Percentiles rank a stretch among this genome's conserved stretches.
phyloP scores from a whole-genome alignment of 2,329 filamentous ascomycete genomes.

The Fusarium anguioides region DNA sequence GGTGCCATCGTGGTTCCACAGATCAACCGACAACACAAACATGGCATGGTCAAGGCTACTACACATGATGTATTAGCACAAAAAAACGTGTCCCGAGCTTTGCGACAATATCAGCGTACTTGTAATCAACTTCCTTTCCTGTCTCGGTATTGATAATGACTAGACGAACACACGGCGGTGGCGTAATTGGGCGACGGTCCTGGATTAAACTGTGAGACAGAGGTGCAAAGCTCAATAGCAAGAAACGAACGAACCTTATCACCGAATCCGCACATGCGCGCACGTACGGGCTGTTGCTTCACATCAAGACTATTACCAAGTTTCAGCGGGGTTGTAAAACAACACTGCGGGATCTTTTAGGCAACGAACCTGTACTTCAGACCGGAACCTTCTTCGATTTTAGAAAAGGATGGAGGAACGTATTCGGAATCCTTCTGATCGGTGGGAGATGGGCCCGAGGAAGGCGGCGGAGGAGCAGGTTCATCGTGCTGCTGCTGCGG shows the following conservation, averaged over 20 bases:
- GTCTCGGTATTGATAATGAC: conserved; percentile 80
- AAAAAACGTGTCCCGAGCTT: not conserved
- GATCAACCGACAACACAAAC: conserved; percentile 72
- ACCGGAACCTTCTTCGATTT: conserved; percentile 50
- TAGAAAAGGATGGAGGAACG: conserved; percentile 47
- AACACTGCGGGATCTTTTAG: not conserved
- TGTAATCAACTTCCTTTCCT: conserved; percentile 84
- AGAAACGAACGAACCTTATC: conserved; percentile 78
- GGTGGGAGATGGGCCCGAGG: conserved; percentile 25
- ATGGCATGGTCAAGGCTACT: conserved; percentile 55
- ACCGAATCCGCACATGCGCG: conserved; percentile 98
- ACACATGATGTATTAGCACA: conserved; percentile 11
- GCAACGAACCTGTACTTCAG: conserved; percentile 51
- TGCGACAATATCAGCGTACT: conserved; percentile 63
- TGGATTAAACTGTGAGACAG: conserved; percentile 51
- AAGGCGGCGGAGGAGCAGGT: conserved; percentile 22
- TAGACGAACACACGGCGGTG: conserved; percentile 89
- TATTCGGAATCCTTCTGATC: conserved; percentile 30
- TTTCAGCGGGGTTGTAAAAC: conserved; percentile 29
- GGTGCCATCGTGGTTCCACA: conserved; percentile 73
- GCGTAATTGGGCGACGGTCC: conserved; percentile 95
- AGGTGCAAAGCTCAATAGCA: not conserved
- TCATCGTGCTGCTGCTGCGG: conserved; percentile 43
- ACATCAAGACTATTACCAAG: conserved; percentile 71
- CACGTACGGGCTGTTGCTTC: conserved; percentile 89